Evolutionary conservation across 495 filamentous ascomycete genomes (phyloP), one percentile per base, ranked within the genome.

Genomic region (Trichoderma erinaceum): DNA sequence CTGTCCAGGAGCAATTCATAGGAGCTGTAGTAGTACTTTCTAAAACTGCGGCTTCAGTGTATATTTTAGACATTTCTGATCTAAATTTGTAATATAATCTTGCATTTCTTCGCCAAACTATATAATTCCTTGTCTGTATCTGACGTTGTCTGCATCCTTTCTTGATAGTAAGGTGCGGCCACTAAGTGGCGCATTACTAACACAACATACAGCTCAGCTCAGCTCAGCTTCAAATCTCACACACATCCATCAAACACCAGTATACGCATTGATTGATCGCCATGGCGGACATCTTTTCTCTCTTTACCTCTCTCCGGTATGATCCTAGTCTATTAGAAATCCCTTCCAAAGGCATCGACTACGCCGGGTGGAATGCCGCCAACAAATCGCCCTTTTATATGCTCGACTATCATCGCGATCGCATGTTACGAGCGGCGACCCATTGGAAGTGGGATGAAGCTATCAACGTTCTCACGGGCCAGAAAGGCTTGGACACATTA

Each of bases 281-380:
- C n/a, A 71, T 72, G 73, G 52, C 50, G 12, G 66, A 68, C 38
- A 68, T 70, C 44, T 90, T 91, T 69, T 75, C 83, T 48, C 79
- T 94, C 69, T 89, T 92, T 68, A 87, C 91, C 1, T 88, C 92
- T 11, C 83, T 95, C 65, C 89, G 88, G 67, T 93, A 89, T 75
- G 92, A 97, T 71, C 87, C 86, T 11, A 70, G 74, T 7, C 86
- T 96, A 38, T 77, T 82, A 7, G 65, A 74, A 63, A 69, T 78
- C 18, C 68, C 77, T 11, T 66, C 56, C 38, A 73, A 72, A 32
- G 75, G 73, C 5, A 75, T 81, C 70, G 44, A 66, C 27, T 64
- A 80, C 65, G 69, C 71, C 32, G 70, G 79, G 46, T 80, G 82
- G 78, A 81, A 85, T 56, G 69, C 73, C 65, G 74, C 74, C 13